Base-by-base conservation (phyloP, 306 rosid species). In the Inga leiocalycina region DNA sequence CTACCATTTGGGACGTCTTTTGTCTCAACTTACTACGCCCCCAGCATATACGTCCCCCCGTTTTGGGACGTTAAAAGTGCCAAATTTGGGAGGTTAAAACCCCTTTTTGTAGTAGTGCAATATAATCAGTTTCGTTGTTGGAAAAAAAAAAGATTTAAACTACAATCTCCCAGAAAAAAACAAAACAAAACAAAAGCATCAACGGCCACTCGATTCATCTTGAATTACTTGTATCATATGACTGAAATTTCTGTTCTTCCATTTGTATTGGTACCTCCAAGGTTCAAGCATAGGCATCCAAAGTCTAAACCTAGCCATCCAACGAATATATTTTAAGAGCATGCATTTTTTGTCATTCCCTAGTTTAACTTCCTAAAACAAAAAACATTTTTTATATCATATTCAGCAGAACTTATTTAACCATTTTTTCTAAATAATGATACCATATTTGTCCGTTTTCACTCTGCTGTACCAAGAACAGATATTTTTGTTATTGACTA, bases 251-350 rank as follows among this genome's bases (percentile, higher is more conserved):
- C 15, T 22, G 34, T 22, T 57, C 4, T 19, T 20, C 64, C 64
- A 56, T 57, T n/a, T 57, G 12, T 57, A n/a, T 57, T 11, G 27
- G n/a, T 56, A 56, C 30, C 1, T 57, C n/a, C 20, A 19, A 54
- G 62, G 62, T 11, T 54, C n/a, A 20, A 20, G 64, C 64, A 57
- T 57, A 71, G 19, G 83, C 41, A 35, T 14, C 71, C 35, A 30
- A 65, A 30, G 44, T 68, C 72, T 78, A 77, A 76, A 62, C 59
- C 77, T 37, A 24, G 30, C 74, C 67, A 70, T 76, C 22, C 39
- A n/a, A 37, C 73, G 51, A 27, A 13, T 65, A 15, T 62, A 11
- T 81, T 81, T 71, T 84, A 81, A 74, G 12, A 79, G 74, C 80
- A 67, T 6, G 46, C 72, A 35, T 35, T 35, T 69, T 84, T 87